Base-by-base conservation (phyloP, 2,329 filamentous ascomycete genomes). In the Trichoderma lentiforme region DNA sequence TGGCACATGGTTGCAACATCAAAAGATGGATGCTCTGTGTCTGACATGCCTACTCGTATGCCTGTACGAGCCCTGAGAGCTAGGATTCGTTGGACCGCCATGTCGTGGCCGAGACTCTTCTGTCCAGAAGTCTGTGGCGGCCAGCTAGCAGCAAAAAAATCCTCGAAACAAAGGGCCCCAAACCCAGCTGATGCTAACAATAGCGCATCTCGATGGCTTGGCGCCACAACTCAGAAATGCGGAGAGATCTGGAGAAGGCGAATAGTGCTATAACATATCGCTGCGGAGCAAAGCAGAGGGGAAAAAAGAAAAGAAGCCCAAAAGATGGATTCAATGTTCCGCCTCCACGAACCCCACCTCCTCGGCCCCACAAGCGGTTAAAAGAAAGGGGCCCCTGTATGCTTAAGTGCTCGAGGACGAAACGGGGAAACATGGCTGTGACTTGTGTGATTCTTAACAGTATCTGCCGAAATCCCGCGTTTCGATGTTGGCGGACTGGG, bases 211-310 rank as follows among this genome's bases (percentile, higher is more conserved):
- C 39, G 43, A 70, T 63, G 28, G 68, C 60, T 70, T 62, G 56
- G 62, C 62, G 53, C 36, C 32, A 56, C 57, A 64, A n/a, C 53
- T 11, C 30, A 39, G 56, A 67, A 71, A 71, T 71, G 70, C 62
- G 70, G 70, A 71, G 70, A 71, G 63, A 71, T 67, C 61, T 65
- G 70, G 70, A 71, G 70, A 61, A 32, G 43, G 43, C 14, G 6
- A 56, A 56, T 18, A 36, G 34, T 36, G 34, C 39, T n/a, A 43
- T 43, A 21, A 39, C 57, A 51, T 61, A 26, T 21, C 28, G 32
- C n/a, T 14, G 56, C 36, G 53, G 65, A 43, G 53, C 32, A 60
- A 24, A 26, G 43, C 53, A 28, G 32, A 47, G 58, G 53, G 8
- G 11, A 58, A 58, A 21, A 60, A 58, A 34, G 24, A 21, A 61